These are phyloP conservation scores for Tulasnella calospora DNA, from an alignment of 768 basidiomycete genomes.

Conservation along the genomic window DNA sequence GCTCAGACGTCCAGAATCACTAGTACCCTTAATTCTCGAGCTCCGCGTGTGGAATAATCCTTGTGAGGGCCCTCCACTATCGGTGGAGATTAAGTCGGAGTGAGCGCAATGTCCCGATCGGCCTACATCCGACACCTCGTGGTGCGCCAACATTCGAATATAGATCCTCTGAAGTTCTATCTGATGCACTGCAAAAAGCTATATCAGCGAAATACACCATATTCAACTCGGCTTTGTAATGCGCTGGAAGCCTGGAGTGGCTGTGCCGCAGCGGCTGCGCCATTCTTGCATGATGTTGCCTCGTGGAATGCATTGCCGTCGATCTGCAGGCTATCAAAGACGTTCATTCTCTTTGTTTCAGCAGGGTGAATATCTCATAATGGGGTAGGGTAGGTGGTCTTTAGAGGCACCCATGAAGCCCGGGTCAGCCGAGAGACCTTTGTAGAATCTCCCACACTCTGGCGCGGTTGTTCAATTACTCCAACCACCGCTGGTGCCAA, in stretches of 20 bases:
- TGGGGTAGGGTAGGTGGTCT: no score
- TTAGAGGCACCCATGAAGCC: not conserved
- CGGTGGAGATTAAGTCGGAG: not conserved
- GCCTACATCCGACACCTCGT: not conserved
- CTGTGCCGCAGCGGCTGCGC: not conserved
- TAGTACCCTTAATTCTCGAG: not conserved
- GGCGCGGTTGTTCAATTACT: not conserved
- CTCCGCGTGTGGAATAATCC: not conserved
- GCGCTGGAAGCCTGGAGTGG: not conserved
- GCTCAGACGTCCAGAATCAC: not conserved
- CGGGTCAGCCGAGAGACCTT: not conserved
- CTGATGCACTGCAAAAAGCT: not conserved
- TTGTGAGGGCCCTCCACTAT: not conserved
- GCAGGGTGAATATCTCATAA: not conserved
- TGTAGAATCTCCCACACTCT: not conserved
- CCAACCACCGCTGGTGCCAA: not conserved
- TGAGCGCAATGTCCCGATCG: not conserved
- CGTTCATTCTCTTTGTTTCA: not conserved
- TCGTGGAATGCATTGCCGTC: not conserved
- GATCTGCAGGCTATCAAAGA: not conserved
- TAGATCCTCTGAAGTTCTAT: not conserved
- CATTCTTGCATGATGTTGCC: not conserved
- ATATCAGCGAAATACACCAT: not conserved
- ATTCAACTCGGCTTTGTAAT: not conserved
- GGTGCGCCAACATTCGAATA: not conserved